Conservation (phyloP, 192 early-diverging fungal species). For the Linnemannia exigua region DNA sequence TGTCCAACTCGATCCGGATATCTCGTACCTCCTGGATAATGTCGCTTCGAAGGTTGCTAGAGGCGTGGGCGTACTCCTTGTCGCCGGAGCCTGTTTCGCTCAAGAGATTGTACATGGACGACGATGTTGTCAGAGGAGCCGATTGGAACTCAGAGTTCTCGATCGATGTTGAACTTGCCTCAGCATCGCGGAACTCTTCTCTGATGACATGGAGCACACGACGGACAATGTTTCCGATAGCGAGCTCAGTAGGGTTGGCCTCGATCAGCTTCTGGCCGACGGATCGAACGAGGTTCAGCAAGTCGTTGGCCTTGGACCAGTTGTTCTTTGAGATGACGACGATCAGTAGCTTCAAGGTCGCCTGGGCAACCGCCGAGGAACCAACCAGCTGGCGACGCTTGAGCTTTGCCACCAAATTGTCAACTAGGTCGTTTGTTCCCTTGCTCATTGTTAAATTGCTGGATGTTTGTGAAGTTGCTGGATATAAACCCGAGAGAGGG, state of each 20-base stretch:
- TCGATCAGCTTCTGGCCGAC: slow-evolving; percentile 73
- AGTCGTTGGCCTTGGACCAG: slow-evolving; percentile 72
- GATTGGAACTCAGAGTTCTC: slow-evolving; percentile 23
- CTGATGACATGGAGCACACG: slow-evolving; percentile 84
- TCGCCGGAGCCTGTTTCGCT: slow-evolving; percentile 62
- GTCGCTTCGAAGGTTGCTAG: slow-evolving; percentile 70
- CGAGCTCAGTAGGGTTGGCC: slow-evolving; percentile 88
- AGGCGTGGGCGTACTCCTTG: slow-evolving; percentile 31
- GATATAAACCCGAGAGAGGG: neutral
- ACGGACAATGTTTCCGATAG: slow-evolving; percentile 86
- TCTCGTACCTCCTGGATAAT: slow-evolving; percentile 88
- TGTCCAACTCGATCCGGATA: slow-evolving; percentile 86
- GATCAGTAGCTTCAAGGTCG: slow-evolving; percentile 79
- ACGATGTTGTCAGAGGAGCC: slow-evolving; percentile 37
- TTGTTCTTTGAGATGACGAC: slow-evolving; percentile 80
- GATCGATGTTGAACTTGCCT: slow-evolving; percentile 12
- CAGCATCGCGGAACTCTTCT: slow-evolving; percentile 67
- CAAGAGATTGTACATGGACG: slow-evolving; percentile 69
- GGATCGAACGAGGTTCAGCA: slow-evolving; percentile 72
- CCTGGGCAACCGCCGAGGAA: slow-evolving; percentile 73
- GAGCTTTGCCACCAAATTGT: slow-evolving; percentile 63
- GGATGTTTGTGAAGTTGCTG: neutral
- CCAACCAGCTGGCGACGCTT: slow-evolving; percentile 73
- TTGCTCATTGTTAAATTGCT: slow-evolving; percentile 15
- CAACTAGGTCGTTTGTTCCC: slow-evolving; percentile 48